These are phyloP conservation scores for Geotrichum carabidarum DNA, from an alignment of 1,139 yeast genomes.

Conservation along the genomic window DNA sequence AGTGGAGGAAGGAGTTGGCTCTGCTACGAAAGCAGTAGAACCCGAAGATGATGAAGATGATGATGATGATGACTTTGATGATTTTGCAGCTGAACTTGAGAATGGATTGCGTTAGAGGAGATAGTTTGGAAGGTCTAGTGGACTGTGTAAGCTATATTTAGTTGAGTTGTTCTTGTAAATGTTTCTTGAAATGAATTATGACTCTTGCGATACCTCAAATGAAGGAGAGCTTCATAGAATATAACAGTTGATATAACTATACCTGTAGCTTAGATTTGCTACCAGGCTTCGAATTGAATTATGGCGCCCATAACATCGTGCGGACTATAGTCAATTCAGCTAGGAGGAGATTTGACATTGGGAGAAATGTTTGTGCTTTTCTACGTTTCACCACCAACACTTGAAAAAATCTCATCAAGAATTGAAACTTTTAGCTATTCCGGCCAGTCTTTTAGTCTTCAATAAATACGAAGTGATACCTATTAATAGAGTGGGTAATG, in stretches of 20 bases:
- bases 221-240: too few species aligned
- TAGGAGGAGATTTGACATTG: too few species aligned
- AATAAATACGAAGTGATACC: neutral
- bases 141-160: too few species aligned
- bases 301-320: too few species aligned
- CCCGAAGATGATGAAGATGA: slow-evolving; percentile 25
- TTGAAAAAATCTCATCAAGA: neutral
- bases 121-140: neutral
- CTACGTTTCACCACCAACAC: neutral
- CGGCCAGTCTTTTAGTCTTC: neutral
- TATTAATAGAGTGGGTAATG: neutral
- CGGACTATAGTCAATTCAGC: too few species aligned
- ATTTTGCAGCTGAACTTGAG: slow-evolving; percentile 40
- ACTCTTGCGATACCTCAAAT: neutral
- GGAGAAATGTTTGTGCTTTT: neutral
- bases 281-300: too few species aligned
- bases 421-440: neutral
- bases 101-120: slow-evolving; percentile 25
- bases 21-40: slow-evolving; percentile 24
- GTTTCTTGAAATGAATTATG: slow-evolving; percentile 3
- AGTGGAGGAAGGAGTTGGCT: neutral
- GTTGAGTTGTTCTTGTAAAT: neutral
- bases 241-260: too few species aligned
- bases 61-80: slow-evolving; percentile 38
- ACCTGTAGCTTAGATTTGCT: too few species aligned